Percentiles rank a stretch among this genome's conserved stretches.
Evolutionary conservation across 768 basidiomycete genomes (phyloP).

Genomic region (Boletus rubroflammeus): DNA sequence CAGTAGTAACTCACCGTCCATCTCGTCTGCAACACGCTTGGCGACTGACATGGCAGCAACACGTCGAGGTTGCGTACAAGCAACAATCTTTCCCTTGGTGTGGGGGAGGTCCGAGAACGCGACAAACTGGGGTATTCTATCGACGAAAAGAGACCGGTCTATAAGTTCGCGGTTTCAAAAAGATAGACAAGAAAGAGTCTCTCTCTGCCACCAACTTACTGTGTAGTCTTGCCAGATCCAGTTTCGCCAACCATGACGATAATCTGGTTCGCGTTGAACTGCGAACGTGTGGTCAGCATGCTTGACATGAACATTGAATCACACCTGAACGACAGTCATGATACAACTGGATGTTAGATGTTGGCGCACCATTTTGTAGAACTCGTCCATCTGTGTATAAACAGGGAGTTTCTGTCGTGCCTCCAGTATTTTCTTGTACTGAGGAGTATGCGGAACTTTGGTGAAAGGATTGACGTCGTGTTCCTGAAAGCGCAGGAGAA

Average conservation of each 20-base stretch:
- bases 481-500: constrained; percentile 44
- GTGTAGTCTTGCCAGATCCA: constrained; percentile 93
- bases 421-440: constrained; percentile 85
- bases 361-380: constrained; percentile 76
- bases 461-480: constrained; percentile 88
- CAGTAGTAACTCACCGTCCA: constrained; percentile 74
- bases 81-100: constrained; percentile 83
- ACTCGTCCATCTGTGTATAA: constrained; percentile 88
- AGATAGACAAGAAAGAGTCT: constrained; percentile 19
- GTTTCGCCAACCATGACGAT: constrained; percentile 93
- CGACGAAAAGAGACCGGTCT: constrained; percentile 30
- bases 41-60: constrained; percentile 98
- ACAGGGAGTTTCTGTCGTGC: constrained; percentile 88
- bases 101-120: constrained; percentile 92
- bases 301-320: background rate
- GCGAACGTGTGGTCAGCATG: background rate
- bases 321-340: background rate
- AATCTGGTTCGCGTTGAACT: constrained; percentile 58
- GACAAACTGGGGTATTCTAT: constrained; percentile 94
- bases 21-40: constrained; percentile 97
- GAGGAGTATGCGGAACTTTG: constrained; percentile 64
- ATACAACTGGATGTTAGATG: background rate
- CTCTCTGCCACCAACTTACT: constrained; percentile 51
- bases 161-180: constrained; percentile 21
- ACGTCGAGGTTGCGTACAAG: constrained; percentile 94